Conservation (phyloP, 306 rosid species). For the Lablab purpureus region DNA sequence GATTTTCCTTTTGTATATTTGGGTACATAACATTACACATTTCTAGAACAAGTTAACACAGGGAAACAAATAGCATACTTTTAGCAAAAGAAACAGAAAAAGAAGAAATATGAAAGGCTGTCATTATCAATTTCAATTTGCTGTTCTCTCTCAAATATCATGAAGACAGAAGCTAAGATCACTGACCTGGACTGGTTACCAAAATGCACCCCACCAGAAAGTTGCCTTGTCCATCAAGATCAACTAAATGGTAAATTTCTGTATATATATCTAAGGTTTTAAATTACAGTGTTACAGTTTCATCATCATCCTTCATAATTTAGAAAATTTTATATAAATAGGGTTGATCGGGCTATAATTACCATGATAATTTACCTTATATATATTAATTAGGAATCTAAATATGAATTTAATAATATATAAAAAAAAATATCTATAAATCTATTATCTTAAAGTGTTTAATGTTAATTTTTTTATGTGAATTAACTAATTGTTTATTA, state of each 20-base stretch:
- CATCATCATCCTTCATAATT: not conserved
- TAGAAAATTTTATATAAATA: not conserved
- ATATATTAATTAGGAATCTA: too few relatives aligned
- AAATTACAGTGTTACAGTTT: not conserved
- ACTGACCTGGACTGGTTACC: constrained; percentile 32
- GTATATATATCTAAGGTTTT: not conserved
- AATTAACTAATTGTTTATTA: too few relatives aligned
- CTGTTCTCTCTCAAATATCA: not conserved
- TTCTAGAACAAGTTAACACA: not conserved
- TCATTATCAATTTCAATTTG: constrained; percentile 27
- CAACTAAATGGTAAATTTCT: not conserved
- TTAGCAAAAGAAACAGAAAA: constrained; percentile 4
- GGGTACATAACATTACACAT: not conserved
- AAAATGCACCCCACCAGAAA: constrained; percentile 31
- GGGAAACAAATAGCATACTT: constrained; percentile 16
- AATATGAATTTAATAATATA: too few relatives aligned
- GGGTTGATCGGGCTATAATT: not conserved
- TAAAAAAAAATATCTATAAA: too few relatives aligned
- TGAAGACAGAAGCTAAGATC: constrained; percentile 10
- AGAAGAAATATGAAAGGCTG: constrained; percentile 29
- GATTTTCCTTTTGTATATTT: not conserved
- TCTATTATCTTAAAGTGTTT: too few relatives aligned
- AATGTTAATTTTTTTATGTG: too few relatives aligned
- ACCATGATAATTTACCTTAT: too few relatives aligned
- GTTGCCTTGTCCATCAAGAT: constrained; percentile 36